These are phyloP conservation scores for Oemleria cerasiformis DNA, from an alignment of 306 rosid species.

Conservation along the genomic window DNA sequence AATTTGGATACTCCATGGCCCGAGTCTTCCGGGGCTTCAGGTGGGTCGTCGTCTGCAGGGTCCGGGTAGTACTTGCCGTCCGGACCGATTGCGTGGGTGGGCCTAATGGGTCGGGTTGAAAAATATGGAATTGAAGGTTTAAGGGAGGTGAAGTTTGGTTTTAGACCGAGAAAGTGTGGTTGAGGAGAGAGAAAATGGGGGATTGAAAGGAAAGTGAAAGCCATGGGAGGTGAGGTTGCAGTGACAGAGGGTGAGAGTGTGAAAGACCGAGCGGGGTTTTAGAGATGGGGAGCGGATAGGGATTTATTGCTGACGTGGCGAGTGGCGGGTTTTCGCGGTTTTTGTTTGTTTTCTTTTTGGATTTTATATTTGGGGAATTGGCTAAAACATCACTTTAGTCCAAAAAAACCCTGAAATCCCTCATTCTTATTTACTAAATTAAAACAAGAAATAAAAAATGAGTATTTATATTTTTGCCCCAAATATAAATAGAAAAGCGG, in stretches of 20 bases:
- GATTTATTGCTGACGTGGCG: slow-evolving; percentile 14
- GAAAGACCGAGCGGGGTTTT: slow-evolving; percentile 2
- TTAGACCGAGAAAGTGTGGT: slow-evolving; percentile 21
- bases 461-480: too few species aligned
- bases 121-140: slow-evolving; percentile 10
- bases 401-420: too few species aligned
- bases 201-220: slow-evolving; percentile 48
- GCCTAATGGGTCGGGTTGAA: slow-evolving; percentile 21
- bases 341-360: not conserved
- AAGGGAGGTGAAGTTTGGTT: slow-evolving; percentile 25
- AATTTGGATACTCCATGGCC: slow-evolving; percentile 72
- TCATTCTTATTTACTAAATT: too few species aligned
- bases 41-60: slow-evolving; percentile 86
- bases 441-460: too few species aligned
- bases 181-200: slow-evolving; percentile 44
- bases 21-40: slow-evolving; percentile 66
- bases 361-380: not conserved
- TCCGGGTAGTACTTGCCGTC: slow-evolving; percentile 75
- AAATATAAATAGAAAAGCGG: too few species aligned
- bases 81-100: slow-evolving; percentile 49
- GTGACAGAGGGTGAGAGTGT: slow-evolving; percentile 1
- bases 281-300: slow-evolving; percentile 7
- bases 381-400: too few species aligned
- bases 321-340: not conserved
- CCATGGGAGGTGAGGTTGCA: slow-evolving; percentile 41